Percentiles rank a stretch among this genome's conserved stretches.
Conservation (phyloP, 2,329 filamentous ascomycete species). For the Xylaria sp. region DNA sequence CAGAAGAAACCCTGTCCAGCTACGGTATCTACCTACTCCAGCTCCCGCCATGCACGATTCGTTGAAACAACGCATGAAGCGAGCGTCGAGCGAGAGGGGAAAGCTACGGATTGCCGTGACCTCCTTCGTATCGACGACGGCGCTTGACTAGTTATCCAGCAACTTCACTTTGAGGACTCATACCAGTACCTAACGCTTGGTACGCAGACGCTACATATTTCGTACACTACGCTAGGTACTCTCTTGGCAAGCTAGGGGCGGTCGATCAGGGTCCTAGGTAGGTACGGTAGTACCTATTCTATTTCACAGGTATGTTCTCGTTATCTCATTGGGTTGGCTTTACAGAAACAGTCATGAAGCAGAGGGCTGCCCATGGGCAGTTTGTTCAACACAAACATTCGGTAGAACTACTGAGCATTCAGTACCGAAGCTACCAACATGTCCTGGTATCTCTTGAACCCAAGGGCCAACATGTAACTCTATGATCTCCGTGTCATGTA, state of each 20-base stretch:
- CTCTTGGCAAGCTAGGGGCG: conserved; percentile 7
- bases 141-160: conserved; percentile 3
- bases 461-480: not conserved
- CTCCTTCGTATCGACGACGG: not conserved
- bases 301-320: not conserved
- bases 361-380: not conserved
- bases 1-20: not conserved
- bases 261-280: not conserved
- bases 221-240: conserved; percentile 1
- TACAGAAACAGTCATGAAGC: not conserved
- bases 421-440: not conserved
- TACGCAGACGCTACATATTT: too few relatives aligned
- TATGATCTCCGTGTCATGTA: not conserved
- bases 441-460: not conserved
- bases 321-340: not conserved
- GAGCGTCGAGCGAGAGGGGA: not conserved
- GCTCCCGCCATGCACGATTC: not conserved
- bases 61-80: not conserved
- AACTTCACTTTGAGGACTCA: not conserved
- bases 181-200: too few relatives aligned
- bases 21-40: not conserved
- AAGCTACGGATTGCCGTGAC: too few relatives aligned
- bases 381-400: not conserved
- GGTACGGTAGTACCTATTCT: too few relatives aligned
- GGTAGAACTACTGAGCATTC: not conserved